A percentile compares a stretch with the other conserved stretches of the same genome.
These are phyloP conservation scores for Globisporangium paddicum DNA, from an alignment of 352 stramenopile genomes.

Conservation along the genomic window DNA sequence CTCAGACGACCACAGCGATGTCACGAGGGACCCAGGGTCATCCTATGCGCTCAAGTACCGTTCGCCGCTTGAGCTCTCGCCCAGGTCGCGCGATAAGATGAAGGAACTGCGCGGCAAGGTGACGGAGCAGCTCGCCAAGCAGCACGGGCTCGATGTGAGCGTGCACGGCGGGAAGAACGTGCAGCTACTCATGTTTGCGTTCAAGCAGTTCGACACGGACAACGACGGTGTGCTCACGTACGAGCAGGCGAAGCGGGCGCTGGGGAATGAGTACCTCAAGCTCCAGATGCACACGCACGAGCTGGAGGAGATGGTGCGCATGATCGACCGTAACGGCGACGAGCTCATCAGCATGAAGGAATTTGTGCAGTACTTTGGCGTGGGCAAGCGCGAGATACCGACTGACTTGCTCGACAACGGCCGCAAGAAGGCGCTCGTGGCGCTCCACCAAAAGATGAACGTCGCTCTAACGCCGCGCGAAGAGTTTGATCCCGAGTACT, in stretches of 20 bases:
- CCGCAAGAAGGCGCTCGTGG: constrained; percentile 51
- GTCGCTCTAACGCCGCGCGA: constrained; percentile 42
- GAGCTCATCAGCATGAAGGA: constrained; percentile 74
- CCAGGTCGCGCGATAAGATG: constrained; percentile 53
- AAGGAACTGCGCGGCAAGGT: constrained; percentile 61
- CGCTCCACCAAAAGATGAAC: constrained; percentile 50
- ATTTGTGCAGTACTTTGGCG: constrained; percentile 81
- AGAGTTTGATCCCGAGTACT: constrained; percentile 37
- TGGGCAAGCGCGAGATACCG: constrained; percentile 46
- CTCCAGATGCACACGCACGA: constrained; percentile 44
- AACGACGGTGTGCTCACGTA: constrained; percentile 75
- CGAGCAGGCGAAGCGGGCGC: constrained; percentile 51
- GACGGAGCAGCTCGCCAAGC: constrained; percentile 45
- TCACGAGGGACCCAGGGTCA: constrained; percentile 40
- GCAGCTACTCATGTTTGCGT: constrained; percentile 65
- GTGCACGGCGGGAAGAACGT: constrained; percentile 63
- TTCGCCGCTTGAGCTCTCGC: constrained; percentile 56
- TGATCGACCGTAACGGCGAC: constrained; percentile 71
- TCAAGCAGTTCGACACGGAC: constrained; percentile 74
- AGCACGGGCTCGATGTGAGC: constrained; percentile 47
- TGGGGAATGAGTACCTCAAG: constrained; percentile 58
- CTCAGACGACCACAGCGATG: not conserved
- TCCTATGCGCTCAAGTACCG: constrained; percentile 64
- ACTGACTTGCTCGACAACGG: constrained; percentile 62
- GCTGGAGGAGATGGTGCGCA: constrained; percentile 68